phyloP scores from a whole-genome alignment of 75 land plant genomes.

The Pseudotsuga menziesii region DNA sequence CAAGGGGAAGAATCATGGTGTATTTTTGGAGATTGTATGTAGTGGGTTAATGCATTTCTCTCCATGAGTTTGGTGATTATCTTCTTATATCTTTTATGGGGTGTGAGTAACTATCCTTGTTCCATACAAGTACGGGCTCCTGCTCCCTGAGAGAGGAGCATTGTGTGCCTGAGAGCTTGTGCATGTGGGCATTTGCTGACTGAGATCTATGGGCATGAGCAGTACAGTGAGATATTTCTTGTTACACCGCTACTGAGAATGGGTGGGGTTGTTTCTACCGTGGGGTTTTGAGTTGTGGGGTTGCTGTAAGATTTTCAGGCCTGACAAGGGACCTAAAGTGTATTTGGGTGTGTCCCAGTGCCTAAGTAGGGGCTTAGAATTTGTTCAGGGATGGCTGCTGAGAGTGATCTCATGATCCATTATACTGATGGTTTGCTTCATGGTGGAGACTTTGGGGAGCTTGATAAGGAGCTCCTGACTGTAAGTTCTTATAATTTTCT shows the following conservation, averaged over 20 bases:
- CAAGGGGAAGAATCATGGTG: background rate
- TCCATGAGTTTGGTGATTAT: background rate
- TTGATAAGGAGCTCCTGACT: background rate
- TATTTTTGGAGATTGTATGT: background rate
- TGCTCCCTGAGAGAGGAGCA: background rate
- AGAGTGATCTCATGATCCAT: conserved; percentile 8
- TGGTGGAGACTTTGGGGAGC: conserved; percentile 10
- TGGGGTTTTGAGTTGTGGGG: background rate
- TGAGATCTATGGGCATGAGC: background rate
- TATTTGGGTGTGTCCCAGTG: background rate
- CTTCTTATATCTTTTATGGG: too few species aligned
- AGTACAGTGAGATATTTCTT: background rate
- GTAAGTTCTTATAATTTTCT: background rate
- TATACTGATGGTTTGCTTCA: conserved; percentile 9
- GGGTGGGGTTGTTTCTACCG: background rate
- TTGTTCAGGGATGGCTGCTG: background rate
- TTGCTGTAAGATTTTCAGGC: background rate
- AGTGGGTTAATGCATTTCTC: background rate
- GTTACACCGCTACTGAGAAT: background rate
- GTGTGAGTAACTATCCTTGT: background rate
- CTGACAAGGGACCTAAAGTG: background rate
- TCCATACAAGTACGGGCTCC: background rate
- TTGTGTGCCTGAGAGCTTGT: background rate
- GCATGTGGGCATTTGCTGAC: background rate
- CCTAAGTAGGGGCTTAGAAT: background rate